phyloP scores from a whole-genome alignment of 2,329 filamentous ascomycete species.

The Xylariaceae sp. region DNA sequence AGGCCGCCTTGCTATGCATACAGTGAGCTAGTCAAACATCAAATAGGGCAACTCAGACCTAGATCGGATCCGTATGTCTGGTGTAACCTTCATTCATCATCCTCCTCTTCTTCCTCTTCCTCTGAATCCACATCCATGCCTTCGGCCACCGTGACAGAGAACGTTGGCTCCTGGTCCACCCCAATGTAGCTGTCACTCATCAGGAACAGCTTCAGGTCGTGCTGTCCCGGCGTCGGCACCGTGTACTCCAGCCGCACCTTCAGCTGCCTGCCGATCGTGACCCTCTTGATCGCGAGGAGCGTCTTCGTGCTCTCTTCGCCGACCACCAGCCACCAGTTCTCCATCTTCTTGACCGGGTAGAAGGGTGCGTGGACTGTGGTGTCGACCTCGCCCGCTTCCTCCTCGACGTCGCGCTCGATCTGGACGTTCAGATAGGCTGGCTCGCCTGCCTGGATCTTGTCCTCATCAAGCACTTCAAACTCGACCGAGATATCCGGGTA shows the following conservation, averaged over 20 bases:
- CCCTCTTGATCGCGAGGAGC: conserved; percentile 86
- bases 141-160: conserved; percentile 78
- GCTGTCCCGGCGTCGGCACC: conserved; percentile 73
- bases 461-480: conserved; percentile 75
- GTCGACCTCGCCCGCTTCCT: conserved; percentile 62
- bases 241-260: conserved; percentile 81
- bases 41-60: conserved; percentile 17
- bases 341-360: conserved; percentile 84
- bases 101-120: conserved; percentile 67
- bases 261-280: conserved; percentile 74
- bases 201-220: conserved; percentile 83
- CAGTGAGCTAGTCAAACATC: conserved; percentile 23
- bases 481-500: conserved; percentile 93
- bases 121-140: conserved; percentile 93
- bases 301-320: conserved; percentile 85
- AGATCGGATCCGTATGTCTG: conserved; percentile 3
- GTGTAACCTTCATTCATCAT: conserved; percentile 21
- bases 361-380: conserved; percentile 89
- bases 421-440: conserved; percentile 77
- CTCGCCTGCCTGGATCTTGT: conserved; percentile 70
- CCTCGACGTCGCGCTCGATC: conserved; percentile 76
- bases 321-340: conserved; percentile 98
- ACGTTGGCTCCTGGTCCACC: conserved; percentile 90
- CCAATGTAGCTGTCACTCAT: conserved; percentile 98
- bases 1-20: conserved; percentile 23